phyloP scores from a whole-genome alignment of 805 yeast genomes.

The Candida suzukii region DNA sequence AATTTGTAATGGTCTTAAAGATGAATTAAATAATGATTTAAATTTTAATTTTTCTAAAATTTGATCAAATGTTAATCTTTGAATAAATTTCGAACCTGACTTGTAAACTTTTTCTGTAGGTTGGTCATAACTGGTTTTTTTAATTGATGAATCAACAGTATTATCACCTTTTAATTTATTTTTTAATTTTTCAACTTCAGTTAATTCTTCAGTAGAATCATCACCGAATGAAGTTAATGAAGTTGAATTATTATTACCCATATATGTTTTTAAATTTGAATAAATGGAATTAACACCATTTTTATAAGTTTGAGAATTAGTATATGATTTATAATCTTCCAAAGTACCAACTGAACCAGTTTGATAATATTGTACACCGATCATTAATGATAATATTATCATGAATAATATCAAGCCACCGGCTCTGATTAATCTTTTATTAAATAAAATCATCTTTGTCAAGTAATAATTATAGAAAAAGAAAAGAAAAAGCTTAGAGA shows the following conservation, averaged over 20 bases:
- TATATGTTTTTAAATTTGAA: not conserved
- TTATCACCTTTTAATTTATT: not conserved
- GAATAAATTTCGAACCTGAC: not conserved
- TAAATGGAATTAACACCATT: not conserved
- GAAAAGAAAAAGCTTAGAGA: not conserved
- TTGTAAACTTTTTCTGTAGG: not conserved
- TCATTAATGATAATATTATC: not conserved
- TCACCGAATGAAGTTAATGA: not conserved
- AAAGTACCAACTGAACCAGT: not conserved
- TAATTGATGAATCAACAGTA: too few relatives aligned
- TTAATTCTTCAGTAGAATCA: not conserved
- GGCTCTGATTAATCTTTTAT: not conserved
- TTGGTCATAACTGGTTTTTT: too few relatives aligned
- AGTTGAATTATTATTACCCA: not conserved
- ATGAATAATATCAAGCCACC: not conserved
- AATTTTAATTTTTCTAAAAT: constrained; percentile 9
- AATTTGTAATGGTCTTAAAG: constrained; percentile 18
- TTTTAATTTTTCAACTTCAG: not conserved
- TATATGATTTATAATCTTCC: not conserved
- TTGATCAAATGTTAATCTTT: constrained; percentile 1
- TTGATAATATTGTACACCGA: not conserved
- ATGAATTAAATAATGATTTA: constrained; percentile 7
- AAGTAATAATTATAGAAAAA: not conserved
- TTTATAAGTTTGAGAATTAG: not conserved
- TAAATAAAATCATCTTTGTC: not conserved